Percentiles rank a stretch among this genome's conserved stretches.
Evolutionary conservation across 2,329 filamentous ascomycete genomes (phyloP).

Genomic region (Aspergillus persii): DNA sequence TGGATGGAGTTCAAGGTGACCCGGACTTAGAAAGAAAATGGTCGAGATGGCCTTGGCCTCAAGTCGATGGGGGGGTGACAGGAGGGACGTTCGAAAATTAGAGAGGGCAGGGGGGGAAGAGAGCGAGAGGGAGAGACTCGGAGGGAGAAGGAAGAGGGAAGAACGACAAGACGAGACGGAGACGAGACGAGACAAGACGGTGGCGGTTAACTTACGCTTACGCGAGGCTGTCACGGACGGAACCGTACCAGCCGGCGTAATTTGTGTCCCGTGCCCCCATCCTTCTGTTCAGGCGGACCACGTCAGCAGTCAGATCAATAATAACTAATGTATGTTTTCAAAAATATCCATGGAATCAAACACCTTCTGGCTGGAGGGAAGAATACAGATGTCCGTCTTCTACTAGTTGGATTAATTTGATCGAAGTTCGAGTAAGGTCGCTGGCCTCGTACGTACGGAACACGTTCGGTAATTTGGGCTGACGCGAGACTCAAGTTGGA

Average conservation of each 20-base stretch:
- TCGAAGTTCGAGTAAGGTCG: too few species aligned
- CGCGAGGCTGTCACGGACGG: conserved; percentile 23
- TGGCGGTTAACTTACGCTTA: conserved; percentile 31
- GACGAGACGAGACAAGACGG: conserved; percentile 24
- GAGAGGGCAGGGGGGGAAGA: not conserved
- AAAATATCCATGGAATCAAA: too few species aligned
- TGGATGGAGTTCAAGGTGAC: conserved; percentile 13
- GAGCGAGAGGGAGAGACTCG: conserved; percentile 14
- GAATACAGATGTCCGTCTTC: too few species aligned
- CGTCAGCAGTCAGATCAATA: not conserved
- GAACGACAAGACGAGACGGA: conserved; percentile 21
- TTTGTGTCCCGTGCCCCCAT: conserved; percentile 14
- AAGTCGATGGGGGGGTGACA: conserved; percentile 8
- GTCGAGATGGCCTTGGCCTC: conserved; percentile 4
- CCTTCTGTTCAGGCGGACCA: not conserved
- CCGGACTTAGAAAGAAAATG: conserved; percentile 14
- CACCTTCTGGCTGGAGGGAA: too few species aligned
- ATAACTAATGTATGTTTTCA: too few species aligned
- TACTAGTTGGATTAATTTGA: too few species aligned
- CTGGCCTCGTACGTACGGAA: too few species aligned
- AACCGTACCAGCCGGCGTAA: conserved; percentile 20
- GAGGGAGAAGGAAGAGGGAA: conserved; percentile 18
- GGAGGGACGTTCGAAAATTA: not conserved
- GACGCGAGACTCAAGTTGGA: not conserved
- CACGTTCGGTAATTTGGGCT: not conserved